These are phyloP conservation scores for Erysimum cheiri DNA, from an alignment of 441 rosid species.

Conservation along the genomic window DNA sequence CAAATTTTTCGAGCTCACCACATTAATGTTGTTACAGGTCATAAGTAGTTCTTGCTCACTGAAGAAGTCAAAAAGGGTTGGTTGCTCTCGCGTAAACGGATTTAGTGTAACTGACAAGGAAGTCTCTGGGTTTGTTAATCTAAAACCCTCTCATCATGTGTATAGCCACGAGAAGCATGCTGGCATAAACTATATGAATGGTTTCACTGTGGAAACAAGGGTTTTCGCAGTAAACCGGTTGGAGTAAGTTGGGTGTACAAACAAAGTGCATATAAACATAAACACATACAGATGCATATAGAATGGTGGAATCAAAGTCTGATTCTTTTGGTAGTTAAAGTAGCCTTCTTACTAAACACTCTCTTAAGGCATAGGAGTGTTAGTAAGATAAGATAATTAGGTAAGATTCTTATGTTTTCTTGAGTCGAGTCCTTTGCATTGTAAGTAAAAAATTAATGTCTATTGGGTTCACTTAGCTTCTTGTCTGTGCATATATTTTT, in stretches of 20 bases:
- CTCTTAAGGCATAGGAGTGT: constrained; percentile 34
- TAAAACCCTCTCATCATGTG: constrained; percentile 43
- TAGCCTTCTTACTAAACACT: constrained; percentile 34
- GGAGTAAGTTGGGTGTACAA: constrained; percentile 42
- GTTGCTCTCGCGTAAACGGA: constrained; percentile 50
- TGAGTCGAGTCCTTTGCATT: constrained; percentile 36
- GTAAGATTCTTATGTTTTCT: constrained; percentile 14
- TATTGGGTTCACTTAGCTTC: constrained; percentile 18
- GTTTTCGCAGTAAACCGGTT: constrained; percentile 26
- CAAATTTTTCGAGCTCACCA: constrained; percentile 12
- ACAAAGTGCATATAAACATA: constrained; percentile 34
- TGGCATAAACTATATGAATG: constrained; percentile 11
- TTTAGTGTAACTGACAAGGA: constrained; percentile 46
- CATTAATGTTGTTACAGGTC: constrained; percentile 57
- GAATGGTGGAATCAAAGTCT: constrained; percentile 69
- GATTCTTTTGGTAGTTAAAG: constrained; percentile 58
- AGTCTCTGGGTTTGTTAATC: constrained; percentile 47
- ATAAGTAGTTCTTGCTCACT: constrained; percentile 66
- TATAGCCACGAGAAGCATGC: constrained; percentile 28
- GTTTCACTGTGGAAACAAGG: constrained; percentile 32
- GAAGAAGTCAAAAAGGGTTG: constrained; percentile 58
- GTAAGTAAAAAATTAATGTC: constrained; percentile 11
- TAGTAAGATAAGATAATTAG: constrained; percentile 32
- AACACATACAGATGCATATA: constrained; percentile 48
- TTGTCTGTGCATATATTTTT: constrained; percentile 29